Conservation (phyloP, 495 filamentous ascomycete genomes). For the Cairneyella variabilis region DNA sequence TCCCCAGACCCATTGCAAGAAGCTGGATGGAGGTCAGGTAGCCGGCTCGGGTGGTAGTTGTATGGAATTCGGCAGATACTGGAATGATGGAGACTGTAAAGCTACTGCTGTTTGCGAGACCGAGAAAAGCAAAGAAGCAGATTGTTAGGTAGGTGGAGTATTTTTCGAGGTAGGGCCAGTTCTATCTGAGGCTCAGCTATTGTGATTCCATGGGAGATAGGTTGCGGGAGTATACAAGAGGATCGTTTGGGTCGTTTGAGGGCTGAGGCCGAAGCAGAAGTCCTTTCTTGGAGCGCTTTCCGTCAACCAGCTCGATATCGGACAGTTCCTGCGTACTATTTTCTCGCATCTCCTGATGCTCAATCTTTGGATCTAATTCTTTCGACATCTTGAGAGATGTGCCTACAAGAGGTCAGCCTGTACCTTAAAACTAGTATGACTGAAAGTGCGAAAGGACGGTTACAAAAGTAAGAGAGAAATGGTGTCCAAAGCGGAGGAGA, state of each 20-base stretch:
- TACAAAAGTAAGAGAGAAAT: no score
- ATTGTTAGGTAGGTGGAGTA: slow-evolving; percentile 11
- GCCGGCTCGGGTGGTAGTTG: slow-evolving; percentile 24
- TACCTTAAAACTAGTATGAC: no score
- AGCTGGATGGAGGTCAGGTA: slow-evolving; percentile 23
- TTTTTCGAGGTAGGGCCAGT: slow-evolving; percentile 59
- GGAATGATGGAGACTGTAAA: slow-evolving; percentile 30
- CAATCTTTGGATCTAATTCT: not conserved
- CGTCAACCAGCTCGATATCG: slow-evolving; percentile 4
- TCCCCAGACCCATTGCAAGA: slow-evolving; percentile 23
- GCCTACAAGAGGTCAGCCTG: no score
- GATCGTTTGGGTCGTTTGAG: slow-evolving; percentile 64
- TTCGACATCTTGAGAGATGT: slow-evolving; percentile 13
- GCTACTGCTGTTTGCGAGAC: slow-evolving; percentile 26
- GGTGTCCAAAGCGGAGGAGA: no score
- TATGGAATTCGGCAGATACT: slow-evolving; percentile 24
- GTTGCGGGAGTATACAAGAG: slow-evolving; percentile 42
- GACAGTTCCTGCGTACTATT: not conserved
- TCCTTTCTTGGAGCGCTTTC: slow-evolving; percentile 8
- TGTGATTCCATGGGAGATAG: not conserved
- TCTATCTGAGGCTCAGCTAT: slow-evolving; percentile 47
- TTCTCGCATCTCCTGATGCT: not conserved
- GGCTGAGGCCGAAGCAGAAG: slow-evolving; percentile 65
- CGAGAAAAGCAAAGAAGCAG: slow-evolving; percentile 25
- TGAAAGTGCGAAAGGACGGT: no score